These are phyloP conservation scores for Nothophytophthora sp. DNA, from an alignment of 352 stramenopile species.

Conservation along the genomic window DNA sequence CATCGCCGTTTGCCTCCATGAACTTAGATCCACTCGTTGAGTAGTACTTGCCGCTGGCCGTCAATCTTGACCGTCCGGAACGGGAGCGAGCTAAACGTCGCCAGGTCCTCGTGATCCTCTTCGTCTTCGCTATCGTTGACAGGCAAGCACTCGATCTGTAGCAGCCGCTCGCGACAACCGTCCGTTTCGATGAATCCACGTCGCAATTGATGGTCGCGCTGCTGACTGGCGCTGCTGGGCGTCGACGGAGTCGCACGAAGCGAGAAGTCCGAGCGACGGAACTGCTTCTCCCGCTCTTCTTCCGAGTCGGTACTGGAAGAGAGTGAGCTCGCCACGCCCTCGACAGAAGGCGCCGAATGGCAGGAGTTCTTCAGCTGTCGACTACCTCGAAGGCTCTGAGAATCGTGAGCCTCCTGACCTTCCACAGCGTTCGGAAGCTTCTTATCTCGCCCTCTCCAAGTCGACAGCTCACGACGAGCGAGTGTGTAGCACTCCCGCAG, in stretches of 20 bases:
- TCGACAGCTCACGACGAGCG: conserved; percentile 10
- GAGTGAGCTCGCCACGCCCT: conserved; percentile 10
- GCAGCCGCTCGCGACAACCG: conserved; percentile 11
- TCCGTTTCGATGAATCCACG: conserved; percentile 10
- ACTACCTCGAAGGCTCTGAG: no score
- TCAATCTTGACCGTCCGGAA: conserved; percentile 15
- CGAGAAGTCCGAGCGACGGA: conserved; percentile 4
- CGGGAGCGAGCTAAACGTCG: conserved; percentile 7
- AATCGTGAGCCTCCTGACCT: no score
- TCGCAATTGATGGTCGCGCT: no score
- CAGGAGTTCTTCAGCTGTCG: background rate
- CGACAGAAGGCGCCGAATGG: conserved; percentile 1
- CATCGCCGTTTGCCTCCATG: background rate
- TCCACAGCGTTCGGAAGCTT: background rate
- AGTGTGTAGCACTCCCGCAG: conserved; percentile 18
- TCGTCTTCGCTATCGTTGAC: conserved; percentile 16
- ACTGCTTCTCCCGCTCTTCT: conserved; percentile 12
- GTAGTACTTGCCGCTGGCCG: conserved; percentile 1
- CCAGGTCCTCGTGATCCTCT: background rate
- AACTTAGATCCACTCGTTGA: conserved; percentile 25
- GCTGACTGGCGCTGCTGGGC: background rate
- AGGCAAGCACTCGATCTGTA: conserved; percentile 6
- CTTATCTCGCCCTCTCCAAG: conserved; percentile 10
- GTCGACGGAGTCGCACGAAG: conserved; percentile 2
- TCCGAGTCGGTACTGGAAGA: conserved; percentile 17